Evolutionary conservation across 805 yeast species (phyloP), one percentile per base, ranked within the genome.

Genomic region (Isabelozyma rhagii): DNA sequence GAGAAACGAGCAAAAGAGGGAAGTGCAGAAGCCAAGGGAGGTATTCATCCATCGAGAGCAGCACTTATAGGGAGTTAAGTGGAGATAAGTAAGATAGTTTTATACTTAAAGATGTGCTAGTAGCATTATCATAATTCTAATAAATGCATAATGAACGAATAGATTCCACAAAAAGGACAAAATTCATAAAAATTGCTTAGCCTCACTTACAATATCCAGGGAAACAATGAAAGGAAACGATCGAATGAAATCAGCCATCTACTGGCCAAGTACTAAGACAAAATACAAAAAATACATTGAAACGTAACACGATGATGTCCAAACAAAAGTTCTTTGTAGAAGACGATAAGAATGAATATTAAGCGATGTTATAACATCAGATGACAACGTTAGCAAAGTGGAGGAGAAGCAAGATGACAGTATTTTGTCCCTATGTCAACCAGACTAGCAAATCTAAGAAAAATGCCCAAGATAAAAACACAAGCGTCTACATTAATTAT

Each of bases 31-130:
- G 43, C 42, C 46, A 54, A 53, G n/a, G 52, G 47, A 3, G 69
- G 77, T 9, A 67, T 81, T 45, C 94, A 88, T 64, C 94, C 94
- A 2, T 81, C 85, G 8, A 77, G 94, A 68, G 80, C 84, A 43
- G 78, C 75, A 13, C 55, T 80, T 57, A 68, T 82, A 39, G 41
- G 17, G 5, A n/a, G 14, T 5, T 39, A 39, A n/a, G 41, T 9
- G 10, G n/a, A 31, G 8, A 3, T 3, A 31, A 13, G n/a, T 31
- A 1, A 9, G 36, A 31, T 21, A 21, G 25, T 21, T 21, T 21
- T 21, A 2, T 21, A 21, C 25, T 21, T 34, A 13, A 13, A 34
- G 39, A 15, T 34, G 14, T 34, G 14, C 13, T n/a, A 13, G 10
- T 34, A 34, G 39, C 14, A 34, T 13, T 34, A 13, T 3, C 39